These are phyloP conservation scores for Polytrichum commune DNA, from an alignment of 225 moss, liverwort and hornwort genomes.

Conservation along the genomic window DNA sequence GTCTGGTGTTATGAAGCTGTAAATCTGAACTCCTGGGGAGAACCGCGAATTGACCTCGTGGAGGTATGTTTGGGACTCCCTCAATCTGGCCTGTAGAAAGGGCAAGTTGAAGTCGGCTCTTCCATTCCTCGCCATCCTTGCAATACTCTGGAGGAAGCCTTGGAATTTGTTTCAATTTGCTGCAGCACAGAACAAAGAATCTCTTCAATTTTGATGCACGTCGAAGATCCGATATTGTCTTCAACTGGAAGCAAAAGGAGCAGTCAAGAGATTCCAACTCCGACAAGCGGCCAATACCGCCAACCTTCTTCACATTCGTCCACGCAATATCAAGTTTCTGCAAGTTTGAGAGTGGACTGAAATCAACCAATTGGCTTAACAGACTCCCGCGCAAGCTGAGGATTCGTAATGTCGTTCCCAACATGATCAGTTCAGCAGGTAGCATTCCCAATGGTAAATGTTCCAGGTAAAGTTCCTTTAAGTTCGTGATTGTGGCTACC, in stretches of 20 bases:
- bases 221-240: conserved; percentile 8
- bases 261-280: conserved; percentile 5
- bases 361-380: conserved; percentile 10
- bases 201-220: neutral
- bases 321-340: neutral
- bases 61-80: neutral
- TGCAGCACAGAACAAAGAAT: neutral
- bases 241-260: conserved; percentile 13
- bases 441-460: conserved; percentile 4
- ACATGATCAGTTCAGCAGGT: neutral
- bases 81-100: neutral
- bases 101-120: neutral
- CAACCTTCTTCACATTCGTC: conserved; percentile 13
- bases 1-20: neutral
- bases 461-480: neutral
- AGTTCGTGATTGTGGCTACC: neutral
- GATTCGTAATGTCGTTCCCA: neutral
- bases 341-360: conserved; percentile 4
- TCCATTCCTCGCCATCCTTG: neutral
- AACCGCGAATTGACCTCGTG: neutral
- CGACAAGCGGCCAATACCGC: neutral
- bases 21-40: neutral
- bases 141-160: neutral
- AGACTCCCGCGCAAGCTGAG: conserved; percentile 1
- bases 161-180: conserved; percentile 6